These are phyloP conservation scores for Suillus placidus DNA, from an alignment of 768 basidiomycete genomes.

Conservation along the genomic window DNA sequence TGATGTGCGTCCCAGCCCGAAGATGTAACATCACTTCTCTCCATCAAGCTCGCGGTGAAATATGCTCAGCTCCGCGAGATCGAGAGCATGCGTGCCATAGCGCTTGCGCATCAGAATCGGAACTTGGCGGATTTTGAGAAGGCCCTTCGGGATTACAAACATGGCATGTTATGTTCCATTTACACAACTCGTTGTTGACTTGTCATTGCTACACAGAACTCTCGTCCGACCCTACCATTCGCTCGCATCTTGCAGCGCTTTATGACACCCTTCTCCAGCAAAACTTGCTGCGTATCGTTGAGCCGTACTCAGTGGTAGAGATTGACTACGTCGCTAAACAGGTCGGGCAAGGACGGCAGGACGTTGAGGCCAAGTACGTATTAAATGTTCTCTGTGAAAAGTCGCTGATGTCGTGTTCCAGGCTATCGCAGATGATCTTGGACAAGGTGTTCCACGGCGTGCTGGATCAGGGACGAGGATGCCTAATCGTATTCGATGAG, in stretches of 20 bases:
- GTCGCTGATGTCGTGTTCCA: conserved; percentile 33
- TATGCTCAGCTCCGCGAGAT: conserved; percentile 89
- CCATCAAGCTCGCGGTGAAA: conserved; percentile 85
- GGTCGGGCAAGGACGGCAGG: conserved; percentile 85
- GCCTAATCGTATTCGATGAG: conserved; percentile 88
- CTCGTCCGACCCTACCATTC: conserved; percentile 93
- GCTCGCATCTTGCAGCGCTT: conserved; percentile 88
- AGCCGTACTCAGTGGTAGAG: conserved; percentile 94
- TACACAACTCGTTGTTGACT: neutral
- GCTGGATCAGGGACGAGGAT: conserved; percentile 94
- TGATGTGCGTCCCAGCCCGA: conserved; percentile 63
- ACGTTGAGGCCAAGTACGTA: conserved; percentile 88
- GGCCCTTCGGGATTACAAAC: conserved; percentile 82
- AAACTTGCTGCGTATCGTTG: conserved; percentile 92
- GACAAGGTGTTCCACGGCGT: conserved; percentile 95
- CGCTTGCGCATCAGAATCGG: conserved; percentile 89
- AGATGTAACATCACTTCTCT: conserved; percentile 85
- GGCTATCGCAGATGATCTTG: conserved; percentile 96
- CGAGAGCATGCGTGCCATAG: conserved; percentile 94
- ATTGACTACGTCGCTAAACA: conserved; percentile 83
- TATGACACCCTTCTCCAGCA: conserved; percentile 97
- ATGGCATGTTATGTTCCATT: conserved; percentile 49
- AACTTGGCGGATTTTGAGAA: conserved; percentile 90
- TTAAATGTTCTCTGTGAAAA: neutral
- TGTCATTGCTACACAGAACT: conserved; percentile 60